phyloP scores from a whole-genome alignment of 208 protist genomes.

The Leishmania guyanensis region DNA sequence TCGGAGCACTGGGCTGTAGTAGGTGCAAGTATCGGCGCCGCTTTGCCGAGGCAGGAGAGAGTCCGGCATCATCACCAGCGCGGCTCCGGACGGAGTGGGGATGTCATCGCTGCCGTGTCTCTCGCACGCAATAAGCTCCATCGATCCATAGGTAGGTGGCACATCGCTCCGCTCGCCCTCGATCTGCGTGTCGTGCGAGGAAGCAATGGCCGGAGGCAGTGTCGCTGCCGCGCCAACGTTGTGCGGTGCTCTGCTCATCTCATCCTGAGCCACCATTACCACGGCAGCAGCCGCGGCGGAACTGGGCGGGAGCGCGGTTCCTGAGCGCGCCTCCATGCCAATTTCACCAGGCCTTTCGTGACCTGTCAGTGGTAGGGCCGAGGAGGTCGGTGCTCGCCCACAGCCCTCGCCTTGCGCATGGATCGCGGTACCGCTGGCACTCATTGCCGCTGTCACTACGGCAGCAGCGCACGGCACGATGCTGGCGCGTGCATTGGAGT shows the following conservation, averaged over 20 bases:
- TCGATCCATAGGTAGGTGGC: conserved; percentile 15
- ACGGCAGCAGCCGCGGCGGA: neutral
- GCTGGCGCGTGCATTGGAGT: conserved; percentile 16
- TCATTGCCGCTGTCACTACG: neutral
- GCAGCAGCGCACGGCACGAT: conserved; percentile 6
- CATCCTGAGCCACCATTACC: neutral
- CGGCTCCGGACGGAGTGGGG: neutral
- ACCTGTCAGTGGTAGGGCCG: neutral
- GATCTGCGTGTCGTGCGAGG: conserved; percentile 3
- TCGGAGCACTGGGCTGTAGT: neutral
- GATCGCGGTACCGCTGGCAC: neutral
- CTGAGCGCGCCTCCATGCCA: neutral
- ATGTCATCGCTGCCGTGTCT: neutral
- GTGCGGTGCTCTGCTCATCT: neutral
- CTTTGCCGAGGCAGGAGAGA: neutral
- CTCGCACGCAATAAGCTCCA: conserved; percentile 12
- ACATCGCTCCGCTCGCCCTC: conserved; percentile 5
- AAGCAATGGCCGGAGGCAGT: conserved; percentile 1
- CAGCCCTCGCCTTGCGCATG: neutral
- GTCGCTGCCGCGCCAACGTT: neutral
- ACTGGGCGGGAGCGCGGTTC: neutral
- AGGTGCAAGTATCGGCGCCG: no score
- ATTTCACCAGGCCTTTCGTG: neutral
- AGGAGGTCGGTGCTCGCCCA: neutral
- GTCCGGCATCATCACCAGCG: neutral